Base-by-base conservation (phyloP, 139 green algal species). In the Desmodesmus armatus region DNA sequence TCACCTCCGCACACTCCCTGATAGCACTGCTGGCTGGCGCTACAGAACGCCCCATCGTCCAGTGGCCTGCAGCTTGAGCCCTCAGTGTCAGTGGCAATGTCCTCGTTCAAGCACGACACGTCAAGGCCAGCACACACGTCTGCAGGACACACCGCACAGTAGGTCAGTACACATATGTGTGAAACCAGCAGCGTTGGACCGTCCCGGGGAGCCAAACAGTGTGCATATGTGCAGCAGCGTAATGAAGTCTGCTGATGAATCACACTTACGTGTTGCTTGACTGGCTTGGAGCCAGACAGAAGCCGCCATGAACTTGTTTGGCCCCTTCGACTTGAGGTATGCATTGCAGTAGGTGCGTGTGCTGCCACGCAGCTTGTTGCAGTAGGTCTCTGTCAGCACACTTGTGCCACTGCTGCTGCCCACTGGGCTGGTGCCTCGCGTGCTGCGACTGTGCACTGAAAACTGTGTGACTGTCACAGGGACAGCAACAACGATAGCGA, bases 111-210 rank as follows among this genome's bases (percentile, higher is more conserved):
- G 80, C 80, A 86, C 9, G 51, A 27, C 27, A 27, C 53, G 1
- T 79, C 31, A 15, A 86, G 60, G 47, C 80, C 80, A 62, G 80
- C 41, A 35, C 80, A 86, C 3, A 74, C 37, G 40, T 86, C 80
- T 86, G 69, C 66, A 73, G 19, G 27, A 33, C 19, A 49, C n/a
- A n/a, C n/a, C n/a, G n/a, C n/a, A n/a, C n/a, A n/a, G n/a, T n/a
- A n/a, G n/a, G n/a, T n/a, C n/a, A 69, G 60, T 29, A 69, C n/a
- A 3, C 5, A 23, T 21, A 62, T 29, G 31, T n/a, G 23, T 3
- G 31, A 15, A 23, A 58, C 41, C 35, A 47, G 37, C 67, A 75
- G 35, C 33, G n/a, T n/a, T n/a, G n/a, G n/a, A n/a, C n/a, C n/a
- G n/a, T n/a, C n/a, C n/a, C n/a, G n/a, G n/a, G n/a, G n/a, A n/a